Percentiles rank a stretch among this genome's conserved stretches.
These are phyloP conservation scores for Blastobotrys mokoenaii DNA, from an alignment of 805 yeast species.

Conservation along the genomic window DNA sequence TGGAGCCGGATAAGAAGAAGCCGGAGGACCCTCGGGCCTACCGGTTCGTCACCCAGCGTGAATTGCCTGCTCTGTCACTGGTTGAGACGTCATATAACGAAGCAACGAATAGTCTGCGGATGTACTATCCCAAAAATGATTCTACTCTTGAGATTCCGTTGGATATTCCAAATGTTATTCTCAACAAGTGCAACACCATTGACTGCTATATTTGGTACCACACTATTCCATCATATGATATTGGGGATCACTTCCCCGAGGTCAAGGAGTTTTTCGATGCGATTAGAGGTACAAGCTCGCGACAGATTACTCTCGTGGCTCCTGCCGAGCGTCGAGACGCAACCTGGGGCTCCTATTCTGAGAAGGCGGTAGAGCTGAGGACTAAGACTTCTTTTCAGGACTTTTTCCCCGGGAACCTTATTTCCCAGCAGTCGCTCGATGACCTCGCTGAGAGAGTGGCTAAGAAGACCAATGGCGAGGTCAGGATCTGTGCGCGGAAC, in stretches of 20 bases:
- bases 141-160: slow-evolving; percentile 13
- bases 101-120: slow-evolving; percentile 7
- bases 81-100: slow-evolving; percentile 16
- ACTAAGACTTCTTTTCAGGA: slow-evolving; percentile 24
- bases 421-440: slow-evolving; percentile 20
- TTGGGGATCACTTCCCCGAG: slow-evolving; percentile 17
- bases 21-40: slow-evolving; percentile 5
- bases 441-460: slow-evolving; percentile 20
- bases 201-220: slow-evolving; percentile 24
- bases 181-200: slow-evolving; percentile 7
- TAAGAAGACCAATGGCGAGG: slow-evolving; percentile 14
- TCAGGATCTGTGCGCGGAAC: slow-evolving; percentile 17
- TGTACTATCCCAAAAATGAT: slow-evolving; percentile 14
- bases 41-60: slow-evolving; percentile 26
- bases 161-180: slow-evolving; percentile 6
- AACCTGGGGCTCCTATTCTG: slow-evolving; percentile 12
- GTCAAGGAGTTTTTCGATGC: slow-evolving; percentile 9
- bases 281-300: background rate
- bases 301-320: slow-evolving; percentile 17
- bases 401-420: slow-evolving; percentile 25
- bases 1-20: slow-evolving; percentile 10
- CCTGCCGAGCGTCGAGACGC: slow-evolving; percentile 20
- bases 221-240: slow-evolving; percentile 18
- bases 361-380: slow-evolving; percentile 9
- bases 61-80: slow-evolving; percentile 20